phyloP scores from a whole-genome alignment of 2,329 filamentous ascomycete species.

The Penicillium aurantiogriseum region DNA sequence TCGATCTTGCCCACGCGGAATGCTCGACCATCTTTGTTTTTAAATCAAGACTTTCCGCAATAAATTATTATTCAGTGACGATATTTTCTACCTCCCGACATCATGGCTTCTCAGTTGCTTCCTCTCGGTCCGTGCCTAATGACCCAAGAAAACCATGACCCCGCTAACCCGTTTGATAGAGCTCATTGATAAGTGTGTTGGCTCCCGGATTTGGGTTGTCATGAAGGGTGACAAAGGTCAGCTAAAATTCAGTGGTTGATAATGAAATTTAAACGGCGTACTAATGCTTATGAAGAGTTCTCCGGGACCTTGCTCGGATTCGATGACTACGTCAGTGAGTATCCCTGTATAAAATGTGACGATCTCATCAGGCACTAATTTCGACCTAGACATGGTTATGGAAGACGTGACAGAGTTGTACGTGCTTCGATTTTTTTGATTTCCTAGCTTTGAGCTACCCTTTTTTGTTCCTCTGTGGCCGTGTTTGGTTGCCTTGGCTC shows the following conservation, averaged over 20 bases:
- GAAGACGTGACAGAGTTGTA: constrained; percentile 98
- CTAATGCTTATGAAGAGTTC: constrained; percentile 66
- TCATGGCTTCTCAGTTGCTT: constrained; percentile 71
- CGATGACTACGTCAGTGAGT: constrained; percentile 99
- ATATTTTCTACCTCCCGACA: constrained; percentile 9
- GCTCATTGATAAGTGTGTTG: constrained; percentile 98
- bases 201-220: constrained; percentile 95
- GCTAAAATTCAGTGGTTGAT: constrained; percentile 9
- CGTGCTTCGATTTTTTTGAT: constrained; percentile 30
- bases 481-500: background rate
- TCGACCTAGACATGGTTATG: constrained; percentile 81
- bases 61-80: no score
- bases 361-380: constrained; percentile 14
- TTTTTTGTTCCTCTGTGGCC: background rate
- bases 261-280: background rate
- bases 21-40: constrained; percentile 1
- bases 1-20: constrained; percentile 11
- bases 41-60: background rate
- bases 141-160: constrained; percentile 9
- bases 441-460: background rate
- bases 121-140: constrained; percentile 58
- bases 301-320: constrained; percentile 91
- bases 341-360: constrained; percentile 7
- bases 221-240: constrained; percentile 99
- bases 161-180: constrained; percentile 56